Evolutionary conservation across 495 filamentous ascomycete genomes (phyloP).

Genomic region (Annulohypoxylon maeteangense): DNA sequence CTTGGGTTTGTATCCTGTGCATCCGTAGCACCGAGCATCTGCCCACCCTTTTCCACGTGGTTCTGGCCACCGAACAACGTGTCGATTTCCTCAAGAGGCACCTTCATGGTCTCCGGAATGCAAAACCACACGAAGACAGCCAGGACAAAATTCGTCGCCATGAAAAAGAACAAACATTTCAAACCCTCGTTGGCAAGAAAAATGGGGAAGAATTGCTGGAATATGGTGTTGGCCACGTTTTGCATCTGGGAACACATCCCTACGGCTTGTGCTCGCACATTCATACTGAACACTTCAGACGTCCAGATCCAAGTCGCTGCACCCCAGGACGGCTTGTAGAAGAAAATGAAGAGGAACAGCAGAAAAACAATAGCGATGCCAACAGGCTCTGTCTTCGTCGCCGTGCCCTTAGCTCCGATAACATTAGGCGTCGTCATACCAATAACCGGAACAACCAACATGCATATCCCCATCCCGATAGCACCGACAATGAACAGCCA

Average conservation of each 20-base stretch:
- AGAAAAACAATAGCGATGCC: slow-evolving; percentile 72
- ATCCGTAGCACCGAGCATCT: slow-evolving; percentile 40
- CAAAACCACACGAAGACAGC: slow-evolving; percentile 71
- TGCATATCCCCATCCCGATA: slow-evolving; percentile 60
- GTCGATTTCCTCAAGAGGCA: slow-evolving; percentile 73
- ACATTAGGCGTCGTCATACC: slow-evolving; percentile 62
- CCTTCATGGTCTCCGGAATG: slow-evolving; percentile 73
- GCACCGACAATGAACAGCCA: slow-evolving; percentile 62
- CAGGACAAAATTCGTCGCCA: slow-evolving; percentile 63
- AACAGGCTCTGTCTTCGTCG: slow-evolving; percentile 63
- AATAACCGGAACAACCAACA: slow-evolving; percentile 70
- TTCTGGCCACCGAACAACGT: slow-evolving; percentile 68
- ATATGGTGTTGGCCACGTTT: slow-evolving; percentile 72
- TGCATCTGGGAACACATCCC: slow-evolving; percentile 74
- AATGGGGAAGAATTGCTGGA: slow-evolving; percentile 74
- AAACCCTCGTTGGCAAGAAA: slow-evolving; percentile 69
- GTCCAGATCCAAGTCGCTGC: slow-evolving; percentile 76
- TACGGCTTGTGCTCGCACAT: slow-evolving; percentile 73
- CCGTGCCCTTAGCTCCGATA: slow-evolving; percentile 47
- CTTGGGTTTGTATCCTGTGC: slow-evolving; percentile 4
- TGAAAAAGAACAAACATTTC: slow-evolving; percentile 58
- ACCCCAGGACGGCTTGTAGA: slow-evolving; percentile 77
- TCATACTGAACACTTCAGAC: slow-evolving; percentile 73
- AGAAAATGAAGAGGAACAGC: slow-evolving; percentile 72
- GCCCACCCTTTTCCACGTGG: slow-evolving; percentile 64